Base-by-base conservation (phyloP, 2,329 filamentous ascomycete species). In the Pezicula radicicola region DNA sequence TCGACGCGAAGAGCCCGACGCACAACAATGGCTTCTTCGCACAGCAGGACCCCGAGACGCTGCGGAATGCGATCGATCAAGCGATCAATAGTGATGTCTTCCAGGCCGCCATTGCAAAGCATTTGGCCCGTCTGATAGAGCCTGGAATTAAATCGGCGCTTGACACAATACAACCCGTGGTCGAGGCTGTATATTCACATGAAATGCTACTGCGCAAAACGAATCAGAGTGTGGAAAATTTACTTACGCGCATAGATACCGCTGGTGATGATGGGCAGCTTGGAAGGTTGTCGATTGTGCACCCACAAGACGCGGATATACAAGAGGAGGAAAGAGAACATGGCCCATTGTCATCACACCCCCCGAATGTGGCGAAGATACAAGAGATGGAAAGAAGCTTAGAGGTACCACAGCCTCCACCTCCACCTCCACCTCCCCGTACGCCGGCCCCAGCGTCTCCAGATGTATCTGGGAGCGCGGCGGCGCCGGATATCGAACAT, bases 131-230 rank as follows among this genome's bases (percentile, higher is more conserved):
- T 33, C 42, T 67, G 16, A 59, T 67, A 12, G 62, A 66, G 42
- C 65, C 65, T 7, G 59, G 61, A 1, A 67, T 67, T 33, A 66
- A 63, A 47, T 55, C 56, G 25, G 65, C 65, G 10, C 51, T 67
- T 9, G 65, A 67, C 50, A 67, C 64, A 2, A 60, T 67, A 27
- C 64, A 67, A 33, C 65, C 65, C 9, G 54, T 67, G 25, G 63
- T 67, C 15, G 63, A 67, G 53, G 60, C 64, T 3, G 65, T 67
- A n/a, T 65, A 66, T 43, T 51, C 56, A 3, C 65, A 67, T 53
- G 63, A 67, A 45, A 37, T 65, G 12, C 53, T 67, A 8, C 49
- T 66, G 37, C 51, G 63, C 50, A 63, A 65, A 51, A 65, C 63
- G 18, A 66, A 64, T 48, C 53, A 45, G 18, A 64, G 64, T 41